Base-by-base conservation (phyloP, 768 basidiomycete species). In the Amanita jacksonii region DNA sequence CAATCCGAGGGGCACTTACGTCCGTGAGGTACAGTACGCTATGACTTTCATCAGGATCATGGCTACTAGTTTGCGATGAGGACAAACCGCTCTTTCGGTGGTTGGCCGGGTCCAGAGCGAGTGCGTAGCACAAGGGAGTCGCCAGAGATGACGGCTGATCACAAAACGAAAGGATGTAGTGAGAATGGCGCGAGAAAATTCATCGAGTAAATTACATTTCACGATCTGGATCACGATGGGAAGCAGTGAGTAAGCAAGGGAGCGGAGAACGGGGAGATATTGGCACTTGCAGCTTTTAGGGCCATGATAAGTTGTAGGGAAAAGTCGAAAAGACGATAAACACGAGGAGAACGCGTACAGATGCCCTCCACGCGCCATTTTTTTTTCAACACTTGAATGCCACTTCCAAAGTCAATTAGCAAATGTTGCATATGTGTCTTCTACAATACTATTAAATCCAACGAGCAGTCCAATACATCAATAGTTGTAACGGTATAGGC, bases 21-120 rank as follows among this genome's bases (percentile, higher is more conserved):
- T 94, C 92, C 24, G 88, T 89, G 36, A 99, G 75, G 63, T 98
- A 87, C 31, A 98, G 69, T 46, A 92, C 73, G 48, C 93, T 96
- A 52, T 10, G 15, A 3, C n/a, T n/a, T n/a, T n/a, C n/a, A n/a
- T n/a, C n/a, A n/a, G n/a, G n/a, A n/a, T n/a, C n/a, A n/a, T n/a
- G n/a, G n/a, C n/a, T n/a, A 15, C 2, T 24, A 33, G 8, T 15
- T 7, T 9, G 1, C n/a, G 15, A 34, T 8, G 15, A 15, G n/a
- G 13, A 38, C 15, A 25, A 24, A 86, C 90, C 88, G 76, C 64
- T 96, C 91, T 67, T 93, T 94, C 1, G 89, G 81, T 44, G 81
- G 78, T 61, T 91, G 88, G 6, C 91, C 90, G 57, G 87, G 85
- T 27, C 79, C 82, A 31, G 75, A 78, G 49, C 77, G 74, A 51